Evolutionary conservation across 805 yeast genomes (phyloP), one percentile per base, ranked within the genome.

Genomic region (Ogataea degrootiae): DNA sequence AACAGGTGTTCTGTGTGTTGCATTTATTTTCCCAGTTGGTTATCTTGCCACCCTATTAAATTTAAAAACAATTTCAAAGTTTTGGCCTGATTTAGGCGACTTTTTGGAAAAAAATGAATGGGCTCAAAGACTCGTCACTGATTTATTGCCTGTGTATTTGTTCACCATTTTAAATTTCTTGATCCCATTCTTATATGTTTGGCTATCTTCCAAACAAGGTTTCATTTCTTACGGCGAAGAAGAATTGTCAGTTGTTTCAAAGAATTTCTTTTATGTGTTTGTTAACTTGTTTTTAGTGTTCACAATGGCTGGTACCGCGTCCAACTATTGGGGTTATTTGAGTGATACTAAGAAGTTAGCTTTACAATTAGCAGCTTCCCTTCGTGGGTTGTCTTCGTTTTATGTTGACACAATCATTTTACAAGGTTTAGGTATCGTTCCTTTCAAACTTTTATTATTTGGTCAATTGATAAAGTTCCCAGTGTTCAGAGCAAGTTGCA

Each of bases 311-410:
- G 96, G 97, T 53, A 88, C 97, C 0, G 92, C 94, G 1, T 82
- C 94, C 6, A 81, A 82, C 55, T 80, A 81, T 54, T 82, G 88
- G 87, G 83, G 85, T 39, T 80, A 82, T 52, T 71, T 91, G 44
- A 86, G 88, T 62, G 98, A 94, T 60, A 89, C 97, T 1, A 86
- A 96, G 1, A 82, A 87, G 62, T 77, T 92, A 47, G 98, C 98
- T 0, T 80, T 82, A 54, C 90, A 87, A 57, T 70, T 92, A 50
- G 97, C 98, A 0, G 79, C 82, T 34, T 85, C 96, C 0, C 73
- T 92, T 49, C 76, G 83, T 55, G 87, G 85, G 40, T 76, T 91
- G 52, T 85, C 97, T 0, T 69, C 87, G 44, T 92, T 92, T 64
- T 92, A 94, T 68, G 96, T 90, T 37, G 97, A 92, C 68, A 77